phyloP scores from a whole-genome alignment of 208 protist species.

The Leishmania mexicana region DNA sequence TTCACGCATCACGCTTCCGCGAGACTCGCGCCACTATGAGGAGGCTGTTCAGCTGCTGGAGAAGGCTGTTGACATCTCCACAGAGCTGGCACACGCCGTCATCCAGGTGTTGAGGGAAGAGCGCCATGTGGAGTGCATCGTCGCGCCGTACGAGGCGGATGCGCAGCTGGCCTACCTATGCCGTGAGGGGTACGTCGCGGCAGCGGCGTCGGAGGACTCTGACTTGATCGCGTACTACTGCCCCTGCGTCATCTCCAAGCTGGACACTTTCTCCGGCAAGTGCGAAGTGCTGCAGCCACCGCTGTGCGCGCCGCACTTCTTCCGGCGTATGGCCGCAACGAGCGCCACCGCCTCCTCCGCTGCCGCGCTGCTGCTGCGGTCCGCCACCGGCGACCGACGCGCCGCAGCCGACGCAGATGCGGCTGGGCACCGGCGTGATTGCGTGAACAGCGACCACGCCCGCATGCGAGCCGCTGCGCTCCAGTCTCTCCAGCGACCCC shows the following conservation, averaged over 20 bases:
- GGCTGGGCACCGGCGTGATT: not conserved
- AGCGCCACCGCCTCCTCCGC: not conserved
- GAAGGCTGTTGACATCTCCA: constrained; percentile 76
- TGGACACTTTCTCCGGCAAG: constrained; percentile 51
- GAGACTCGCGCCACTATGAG: constrained; percentile 17
- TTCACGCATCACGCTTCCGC: constrained; percentile 7
- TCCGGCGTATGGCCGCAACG: constrained; percentile 20
- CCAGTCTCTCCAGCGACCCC: constrained; percentile 1
- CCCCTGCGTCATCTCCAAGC: constrained; percentile 77
- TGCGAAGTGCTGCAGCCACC: constrained; percentile 56
- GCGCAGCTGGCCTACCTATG: constrained; percentile 98
- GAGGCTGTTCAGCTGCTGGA: constrained; percentile 60
- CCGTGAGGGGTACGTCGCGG: constrained; percentile 85
- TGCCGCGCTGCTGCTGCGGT: not conserved
- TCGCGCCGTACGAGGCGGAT: constrained; percentile 99
- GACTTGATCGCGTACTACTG: constrained; percentile 98
- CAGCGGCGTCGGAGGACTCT: constrained; percentile 98
- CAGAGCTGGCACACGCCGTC: constrained; percentile 78
- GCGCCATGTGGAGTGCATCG: constrained; percentile 89
- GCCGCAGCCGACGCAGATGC: not conserved
- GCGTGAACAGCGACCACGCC: not conserved
- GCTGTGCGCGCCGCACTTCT: constrained; percentile 46
- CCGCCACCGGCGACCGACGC: not conserved
- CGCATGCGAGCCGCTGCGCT: constrained; percentile 16
- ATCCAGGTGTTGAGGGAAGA: constrained; percentile 70